Evolutionary conservation across 805 yeast genomes (phyloP), one percentile per base, ranked within the genome.

Genomic region (Teunomyces atbi): DNA sequence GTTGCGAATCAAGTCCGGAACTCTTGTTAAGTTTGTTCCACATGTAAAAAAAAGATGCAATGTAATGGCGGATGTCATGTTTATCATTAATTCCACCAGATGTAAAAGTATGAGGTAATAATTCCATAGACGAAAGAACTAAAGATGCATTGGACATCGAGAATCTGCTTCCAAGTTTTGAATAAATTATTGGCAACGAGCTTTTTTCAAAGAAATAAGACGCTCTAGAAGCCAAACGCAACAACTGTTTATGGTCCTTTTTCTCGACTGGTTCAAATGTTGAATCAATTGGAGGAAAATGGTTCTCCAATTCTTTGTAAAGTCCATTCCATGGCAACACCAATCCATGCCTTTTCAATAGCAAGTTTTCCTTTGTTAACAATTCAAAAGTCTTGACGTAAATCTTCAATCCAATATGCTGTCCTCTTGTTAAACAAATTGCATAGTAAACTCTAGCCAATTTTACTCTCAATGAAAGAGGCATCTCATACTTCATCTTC

Each of bases 401-500:
- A 42, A 83, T 70, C 19, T 73, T 77, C 42, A 84, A 62, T 45
- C 83, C 79, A 18, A 84, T 58, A 27, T 74, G 75, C 56, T 89
- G 96, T 5, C 94, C 90, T 34, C 89, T 77, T 1, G 85, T 79
- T 21, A 90, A 66, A 32, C 88, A 75, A 20, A 94, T 71, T 13
- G 86, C 79, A 57, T 82, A 90, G 60, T 81, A 91, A 1, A 88
- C 86, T 45, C 73, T 71, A 0, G 89, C 82, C 35, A 92, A 71
- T 1, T 79, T 68, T 18, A 82, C 73, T 45, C 90, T 76, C 40
- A 83, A 64, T 1, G 72, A 53, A 10, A 89, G 55, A 0, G 99
- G 97, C 69, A 92, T 75, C 44, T 85, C 86, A 56, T 86, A 82
- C 56, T 88, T 87, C 81, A 86, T 83, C 55, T 78, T 79, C 45